These are phyloP conservation scores for Blastomyces percursus DNA, from an alignment of 2,329 filamentous ascomycete species.

Conservation along the genomic window DNA sequence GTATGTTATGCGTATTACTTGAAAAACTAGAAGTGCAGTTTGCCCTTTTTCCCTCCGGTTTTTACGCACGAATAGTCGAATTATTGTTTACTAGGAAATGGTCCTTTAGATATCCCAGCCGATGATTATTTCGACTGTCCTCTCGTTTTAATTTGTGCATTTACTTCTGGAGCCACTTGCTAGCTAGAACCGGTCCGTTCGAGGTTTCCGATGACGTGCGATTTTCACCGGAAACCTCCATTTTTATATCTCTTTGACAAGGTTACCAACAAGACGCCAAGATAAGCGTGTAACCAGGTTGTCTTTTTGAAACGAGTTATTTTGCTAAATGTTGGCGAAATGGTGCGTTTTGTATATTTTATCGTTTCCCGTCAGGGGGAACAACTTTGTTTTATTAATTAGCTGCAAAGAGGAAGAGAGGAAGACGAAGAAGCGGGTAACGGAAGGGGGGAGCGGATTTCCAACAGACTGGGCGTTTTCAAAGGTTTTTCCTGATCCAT, in stretches of 20 bases:
- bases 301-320: neutral
- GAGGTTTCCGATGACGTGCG: neutral
- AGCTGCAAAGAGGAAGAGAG: no score
- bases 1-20: neutral
- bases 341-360: neutral
- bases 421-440: no score
- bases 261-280: neutral
- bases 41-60: neutral
- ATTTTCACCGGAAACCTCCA: neutral
- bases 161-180: neutral
- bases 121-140: neutral
- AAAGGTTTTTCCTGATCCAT: no score
- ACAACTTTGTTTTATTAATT: neutral
- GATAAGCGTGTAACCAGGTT: neutral
- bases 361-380: neutral
- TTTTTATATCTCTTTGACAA: neutral
- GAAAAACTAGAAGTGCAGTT: neutral
- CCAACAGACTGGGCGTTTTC: no score
- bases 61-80: neutral
- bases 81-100: neutral
- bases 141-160: neutral
- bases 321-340: neutral
- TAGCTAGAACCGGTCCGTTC: neutral
- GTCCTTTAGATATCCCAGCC: neutral
- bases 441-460: no score